Base-by-base conservation (phyloP, 2,329 filamentous ascomycete genomes). In the Sclerotinia subarctica region DNA sequence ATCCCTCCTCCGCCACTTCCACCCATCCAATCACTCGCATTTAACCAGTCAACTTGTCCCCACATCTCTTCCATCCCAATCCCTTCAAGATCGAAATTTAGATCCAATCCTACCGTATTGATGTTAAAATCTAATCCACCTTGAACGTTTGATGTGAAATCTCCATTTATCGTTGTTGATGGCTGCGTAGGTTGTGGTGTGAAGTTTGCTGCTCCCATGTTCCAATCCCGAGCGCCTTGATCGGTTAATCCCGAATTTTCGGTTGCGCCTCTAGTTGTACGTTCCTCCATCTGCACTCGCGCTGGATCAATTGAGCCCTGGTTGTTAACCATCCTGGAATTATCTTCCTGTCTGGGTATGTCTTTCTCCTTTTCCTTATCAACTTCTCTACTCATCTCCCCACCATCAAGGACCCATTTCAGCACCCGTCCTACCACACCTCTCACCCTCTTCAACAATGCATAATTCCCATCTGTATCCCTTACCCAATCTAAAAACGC, bases 401-500 rank as follows among this genome's bases (percentile, higher is more conserved):
- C 46, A n/a, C 47, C 42, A 60, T 60, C 53, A 29, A 66, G 26
- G n/a, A 29, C 38, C 38, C 63, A 65, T 51, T 47, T 56, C 38
- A 42, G 26, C 24, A 54, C 63, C 24, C 51, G n/a, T 11, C 38
- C 51, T 10, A 65, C 47, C n/a, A 64, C 62, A 1, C 51, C 38
- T 21, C 51, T 57, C 19, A 57, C 38, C 21, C 73, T 5, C 26
- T 29, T 57, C 26, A 65, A 32, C 24, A 77, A 69, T 10, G 67
- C 64, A 53, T 72, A 75, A 47, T 77, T 77, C 0, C 75, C 75
- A 66, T 77, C 74, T 10, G 75, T 76, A 10, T 72, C 72, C 8
- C 75, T 66, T 3, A 76, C 72, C 76, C 76, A 77, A 64, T 76
- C 74, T 13, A 76, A 63, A 58, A 76, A 77, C 2, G 72, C 74